Base-by-base conservation (phyloP, 2,329 filamentous ascomycete genomes). In the Elsinoe necatrix region DNA sequence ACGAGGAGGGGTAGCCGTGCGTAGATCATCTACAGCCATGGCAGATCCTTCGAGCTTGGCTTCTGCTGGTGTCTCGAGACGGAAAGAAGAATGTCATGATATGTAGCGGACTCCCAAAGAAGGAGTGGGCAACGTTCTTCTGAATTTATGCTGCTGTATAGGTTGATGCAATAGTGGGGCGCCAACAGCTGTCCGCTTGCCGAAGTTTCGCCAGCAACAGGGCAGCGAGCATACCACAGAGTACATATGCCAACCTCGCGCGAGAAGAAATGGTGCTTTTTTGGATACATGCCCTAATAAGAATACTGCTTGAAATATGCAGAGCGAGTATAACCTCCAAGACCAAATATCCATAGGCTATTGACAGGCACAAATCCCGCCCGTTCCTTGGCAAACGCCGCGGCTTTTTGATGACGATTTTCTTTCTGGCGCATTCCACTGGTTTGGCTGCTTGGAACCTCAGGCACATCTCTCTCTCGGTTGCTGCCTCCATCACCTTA, bases 351-450 rank as follows among this genome's bases (percentile, higher is more conserved):
- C 14, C 3, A 18, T 45, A 18, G 41, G 41, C 41, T 45, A 45
- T 25, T 45, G n/a, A 25, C 11, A 25, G 41, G 41, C 9, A 45
- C 21, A 23, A 18, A 9, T 45, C 23, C 21, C 41, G 41, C 27
- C 9, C n/a, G n/a, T n/a, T 25, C 18, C 41, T 45, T 45, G 41
- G 41, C 20, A 25, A 12, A 7, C 25, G 21, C 41, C 41, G 41
- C 41, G 41, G 41, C 11, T 25, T n/a, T n/a, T n/a, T 25, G 41
- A 45, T 45, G 41, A 45, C 41, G 41, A 45, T n/a, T 45, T 45
- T 45, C 25, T 45, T 45, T 45, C 41, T 45, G 20, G 20, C 20
- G 41, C 21, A n/a, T 45, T 45, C 41, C 23, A 37, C 23, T 45
- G 41, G 23, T 25, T 45, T 45, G 41, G 23, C 20, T 45, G 12